A percentile compares a stretch with the other conserved stretches of the same genome.
These are phyloP conservation scores for Globisporangium echinulatum DNA, from an alignment of 352 stramenopile genomes.

Conservation along the genomic window DNA sequence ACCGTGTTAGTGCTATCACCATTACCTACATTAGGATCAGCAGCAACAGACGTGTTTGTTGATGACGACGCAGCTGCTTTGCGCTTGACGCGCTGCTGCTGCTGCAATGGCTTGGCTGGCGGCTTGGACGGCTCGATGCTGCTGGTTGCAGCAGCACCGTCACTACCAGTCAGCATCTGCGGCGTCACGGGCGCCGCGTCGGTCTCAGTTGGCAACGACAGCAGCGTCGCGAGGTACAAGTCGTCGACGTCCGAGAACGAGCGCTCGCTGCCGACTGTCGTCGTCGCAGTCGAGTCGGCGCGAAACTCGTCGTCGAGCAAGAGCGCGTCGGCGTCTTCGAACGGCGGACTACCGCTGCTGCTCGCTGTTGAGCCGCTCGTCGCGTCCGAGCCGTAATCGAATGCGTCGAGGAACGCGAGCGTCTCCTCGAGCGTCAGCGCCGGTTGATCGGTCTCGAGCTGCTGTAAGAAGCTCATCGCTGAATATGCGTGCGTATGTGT, in stretches of 20 bases:
- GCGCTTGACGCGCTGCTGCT: constrained; percentile 4
- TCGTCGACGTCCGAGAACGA: constrained; percentile 9
- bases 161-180: background rate
- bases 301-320: background rate
- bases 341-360: background rate
- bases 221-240: background rate
- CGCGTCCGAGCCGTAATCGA: constrained; percentile 1
- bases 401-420: constrained; percentile 15
- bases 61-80: constrained; percentile 3
- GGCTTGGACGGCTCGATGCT: background rate
- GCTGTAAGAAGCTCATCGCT: constrained; percentile 10
- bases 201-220: background rate
- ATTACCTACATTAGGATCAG: too few species aligned
- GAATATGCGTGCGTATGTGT: too few species aligned
- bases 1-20: too few species aligned
- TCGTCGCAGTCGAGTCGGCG: constrained; percentile 2
- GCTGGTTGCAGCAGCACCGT: background rate
- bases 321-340: constrained; percentile 1
- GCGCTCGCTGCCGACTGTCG: constrained; percentile 6
- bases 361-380: constrained; percentile 1
- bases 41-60: background rate
- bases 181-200: too few species aligned
- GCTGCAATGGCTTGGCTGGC: background rate
- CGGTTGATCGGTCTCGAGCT: constrained; percentile 5
- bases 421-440: constrained; percentile 14